Evolutionary conservation across 441 rosid species (phyloP), one percentile per base, ranked within the genome.

Genomic region (Capsella rubella): DNA sequence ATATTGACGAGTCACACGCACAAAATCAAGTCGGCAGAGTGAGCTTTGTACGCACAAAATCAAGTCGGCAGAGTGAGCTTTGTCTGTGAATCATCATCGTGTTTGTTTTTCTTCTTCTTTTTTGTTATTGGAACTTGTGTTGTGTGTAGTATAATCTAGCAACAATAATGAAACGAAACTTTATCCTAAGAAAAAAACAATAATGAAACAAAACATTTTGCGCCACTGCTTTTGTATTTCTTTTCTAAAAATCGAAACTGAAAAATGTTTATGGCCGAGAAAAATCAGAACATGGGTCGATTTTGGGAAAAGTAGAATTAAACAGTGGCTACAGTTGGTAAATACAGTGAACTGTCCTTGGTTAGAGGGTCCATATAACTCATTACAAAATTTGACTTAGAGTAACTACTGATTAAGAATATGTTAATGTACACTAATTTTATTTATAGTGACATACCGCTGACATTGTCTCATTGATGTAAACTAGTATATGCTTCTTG

Each of bases 311-410:
- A 52, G 8, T 6, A 34, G 29, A 40, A 2, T 21, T 2, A 29
- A 5, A 3, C 16, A 43, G 69, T 72, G 69, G 76, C 16, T 62
- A 62, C 76, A 61, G 75, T 51, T 2, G 29, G 3, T 40, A 7
- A 51, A 2, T 12, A 3, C 34, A 43, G 70, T 63, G 64, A 53
- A 61, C 8, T 8, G 61, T 61, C 27, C 7, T n/a, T 9, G 5
- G 3, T 46, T 6, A 71, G 25, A 60, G 42, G 53, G 68, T 40
- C 75, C 45, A 28, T 49, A 18, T 32, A 47, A 60, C 42, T 52
- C 62, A 71, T 71, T 51, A 40, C 16, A 28, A 52, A 7, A 51
- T 31, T 71, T 71, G 61, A 71, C 75, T 71, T 61, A 21, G 3
- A 14, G 5, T 39, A 18, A 51, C 25, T 7, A 61, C 31, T 71